Conservation (phyloP, 306 rosid genomes). For the Vigna trinervia region DNA sequence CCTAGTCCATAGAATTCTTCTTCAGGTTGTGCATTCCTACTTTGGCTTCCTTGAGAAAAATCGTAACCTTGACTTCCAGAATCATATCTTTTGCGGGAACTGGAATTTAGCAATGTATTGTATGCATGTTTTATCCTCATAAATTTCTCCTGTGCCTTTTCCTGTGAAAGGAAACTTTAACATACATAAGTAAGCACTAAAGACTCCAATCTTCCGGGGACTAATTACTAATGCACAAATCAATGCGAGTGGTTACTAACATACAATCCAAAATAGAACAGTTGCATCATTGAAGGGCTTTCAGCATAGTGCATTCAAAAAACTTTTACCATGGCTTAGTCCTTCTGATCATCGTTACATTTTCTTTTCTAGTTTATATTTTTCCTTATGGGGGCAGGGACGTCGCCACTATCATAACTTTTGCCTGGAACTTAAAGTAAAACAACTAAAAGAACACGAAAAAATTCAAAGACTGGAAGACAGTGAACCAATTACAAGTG, state of each 20-base stretch:
- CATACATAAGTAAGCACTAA: constrained; percentile 32
- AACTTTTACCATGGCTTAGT: constrained; percentile 2
- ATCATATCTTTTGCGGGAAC: constrained; percentile 74
- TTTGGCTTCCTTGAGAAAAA: constrained; percentile 65
- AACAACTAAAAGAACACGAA: constrained; percentile 7
- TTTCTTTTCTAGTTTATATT: constrained; percentile 17
- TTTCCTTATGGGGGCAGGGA: neutral
- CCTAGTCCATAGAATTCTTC: constrained; percentile 94
- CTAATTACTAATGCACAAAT: constrained; percentile 20
- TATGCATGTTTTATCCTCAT: constrained; percentile 96
- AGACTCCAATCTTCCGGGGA: constrained; percentile 5
- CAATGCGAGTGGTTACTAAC: neutral
- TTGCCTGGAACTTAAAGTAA: constrained; percentile 7
- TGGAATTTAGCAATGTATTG: constrained; percentile 78
- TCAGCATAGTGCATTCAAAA: constrained; percentile 15
- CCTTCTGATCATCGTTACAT: neutral
- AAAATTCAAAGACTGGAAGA: constrained; percentile 31
- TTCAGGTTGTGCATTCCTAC: constrained; percentile 60
- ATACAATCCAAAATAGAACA: constrained; percentile 21
- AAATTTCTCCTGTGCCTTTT: constrained; percentile 88
- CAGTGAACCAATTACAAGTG: neutral
- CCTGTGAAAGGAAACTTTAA: constrained; percentile 53
- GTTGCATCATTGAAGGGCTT: constrained; percentile 20
- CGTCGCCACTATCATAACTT: neutral
- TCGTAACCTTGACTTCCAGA: constrained; percentile 62